Base-by-base conservation (phyloP, 352 stramenopile genomes). In the Globisporangium solare region DNA sequence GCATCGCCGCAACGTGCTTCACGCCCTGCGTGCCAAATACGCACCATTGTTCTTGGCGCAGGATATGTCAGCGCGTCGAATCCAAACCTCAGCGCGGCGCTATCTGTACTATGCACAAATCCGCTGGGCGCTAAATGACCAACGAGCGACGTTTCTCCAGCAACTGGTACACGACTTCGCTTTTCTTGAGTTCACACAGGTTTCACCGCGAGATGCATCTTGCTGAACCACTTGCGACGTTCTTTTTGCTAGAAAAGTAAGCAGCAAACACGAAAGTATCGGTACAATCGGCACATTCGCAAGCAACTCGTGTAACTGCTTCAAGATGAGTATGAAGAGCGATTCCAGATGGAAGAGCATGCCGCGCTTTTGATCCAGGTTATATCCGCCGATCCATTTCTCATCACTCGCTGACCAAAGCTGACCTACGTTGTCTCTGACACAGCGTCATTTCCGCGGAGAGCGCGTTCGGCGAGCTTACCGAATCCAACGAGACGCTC, bases 241-340 rank as follows among this genome's bases (percentile, higher is more conserved):
- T 56, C 13, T 21, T 48, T 15, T 6, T 20, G 6, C 43, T 35
- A 81, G 72, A 70, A 56, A 61, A 69, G 61, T 63, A 89, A 88
- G 51, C 57, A 78, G 20, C 58, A 60, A 21, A 87, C 79, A 35
- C 70, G 64, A n/a, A 89, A 87, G 65, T 89, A 89, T 56, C 76
- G 70, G 12, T 88, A 86, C 72, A 83, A 86, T 32, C 67, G 65
- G 18, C 58, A 63, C 32, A 62, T 91, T 22, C 78, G 80, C 2
- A 65, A 57, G 22, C 67, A 86, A 42, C 43, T 91, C 18, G 70
- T 58, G 7, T 51, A 73, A 27, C 54, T 74, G n/a, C 56, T 84
- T 0, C 79, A 76, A 0, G 55, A 71, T 12, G 66, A 83, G 48
- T 88, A 71, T 50, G 72, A 79, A 2, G 18, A 37, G 7, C 58